Evolutionary conservation across 495 filamentous ascomycete genomes (phyloP).

Genomic region (Cairneyella variabilis): DNA sequence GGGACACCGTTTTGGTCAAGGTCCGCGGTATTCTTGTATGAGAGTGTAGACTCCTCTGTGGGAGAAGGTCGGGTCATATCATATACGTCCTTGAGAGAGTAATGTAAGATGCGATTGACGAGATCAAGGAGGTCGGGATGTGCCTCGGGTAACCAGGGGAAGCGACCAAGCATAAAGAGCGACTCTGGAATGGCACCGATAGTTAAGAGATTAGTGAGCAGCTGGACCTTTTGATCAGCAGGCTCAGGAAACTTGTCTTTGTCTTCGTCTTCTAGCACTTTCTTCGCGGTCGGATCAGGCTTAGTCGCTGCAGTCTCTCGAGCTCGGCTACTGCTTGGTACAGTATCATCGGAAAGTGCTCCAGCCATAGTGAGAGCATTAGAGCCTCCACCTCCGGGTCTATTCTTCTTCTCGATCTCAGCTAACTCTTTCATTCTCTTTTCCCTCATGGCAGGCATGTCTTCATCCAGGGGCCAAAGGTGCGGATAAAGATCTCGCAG

Average conservation of each 20-base stretch:
- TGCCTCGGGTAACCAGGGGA: constrained; percentile 83
- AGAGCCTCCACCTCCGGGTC: constrained; percentile 54
- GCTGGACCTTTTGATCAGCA: constrained; percentile 80
- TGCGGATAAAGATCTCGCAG: constrained; percentile 89
- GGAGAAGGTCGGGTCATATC: constrained; percentile 20
- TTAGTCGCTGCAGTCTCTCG: constrained; percentile 25
- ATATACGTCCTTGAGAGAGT: constrained; percentile 71
- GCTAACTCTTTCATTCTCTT: constrained; percentile 72
- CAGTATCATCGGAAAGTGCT: constrained; percentile 78
- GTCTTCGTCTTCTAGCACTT: constrained; percentile 42
- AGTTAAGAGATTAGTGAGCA: constrained; percentile 80
- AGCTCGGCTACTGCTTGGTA: constrained; percentile 35
- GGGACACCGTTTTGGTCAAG: constrained; percentile 57
- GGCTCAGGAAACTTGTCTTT: constrained; percentile 69
- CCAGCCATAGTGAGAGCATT: constrained; percentile 93
- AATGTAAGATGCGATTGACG: constrained; percentile 78
- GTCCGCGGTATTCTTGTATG: constrained; percentile 48
- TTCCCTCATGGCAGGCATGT: constrained; percentile 67
- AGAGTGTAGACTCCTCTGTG: constrained; percentile 25
- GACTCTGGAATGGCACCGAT: constrained; percentile 93
- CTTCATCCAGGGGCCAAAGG: constrained; percentile 78
- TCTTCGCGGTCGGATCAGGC: constrained; percentile 42
- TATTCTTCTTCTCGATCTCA: constrained; percentile 64
- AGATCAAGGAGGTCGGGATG: constrained; percentile 74
- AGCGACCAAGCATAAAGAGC: constrained; percentile 85